Base-by-base conservation (phyloP, 1,139 yeast genomes). In the Taphrina pruni region DNA sequence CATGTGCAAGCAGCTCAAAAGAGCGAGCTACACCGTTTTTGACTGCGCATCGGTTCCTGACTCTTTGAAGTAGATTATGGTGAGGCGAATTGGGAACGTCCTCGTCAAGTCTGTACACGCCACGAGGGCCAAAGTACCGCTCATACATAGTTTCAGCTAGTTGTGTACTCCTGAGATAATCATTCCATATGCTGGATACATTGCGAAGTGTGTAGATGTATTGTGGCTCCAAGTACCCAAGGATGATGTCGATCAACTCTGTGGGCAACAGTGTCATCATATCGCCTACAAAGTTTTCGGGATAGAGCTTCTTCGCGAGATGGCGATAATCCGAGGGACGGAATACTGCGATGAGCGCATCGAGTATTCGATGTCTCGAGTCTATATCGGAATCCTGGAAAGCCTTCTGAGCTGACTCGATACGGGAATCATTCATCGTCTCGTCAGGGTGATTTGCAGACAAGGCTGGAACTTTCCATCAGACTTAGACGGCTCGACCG, bases 391-490 rank as follows among this genome's bases (percentile, higher is more conserved):
- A n/a, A 6, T 21, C 46, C 17, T 9, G 14, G 50, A 56, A 56
- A 1, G 45, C 20, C 32, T 39, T 8, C 50, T 39, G 60, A n/a
- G 39, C 3, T 7, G 60, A 50, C 2, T n/a, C 26, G 43, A 36
- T 35, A 1, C 14, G 6, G 7, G 39, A 17, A 8, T 54, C 58
- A 1, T 54, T 54, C 57, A 54, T 54, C 17, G 26, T 26, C 54
- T 36, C 21, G 62, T n/a, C 41, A 58, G 62, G 7, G 62, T 58
- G 45, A 58, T 58, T 32, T 58, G 54, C 11, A 58, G 62, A 35
- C 62, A 35, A 21, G 62, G 62, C 8, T 43, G 62, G 45, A 58
- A 58, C 55, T 35, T 21, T 32, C 46, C 32, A 17, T 20, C 14
- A 20, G 41, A 9, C 8, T 8, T 32, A 2, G 6, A 6, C 6